Evolutionary conservation across 1,284 basidiomycete genomes (phyloP).

Genomic region (Tilletia walkeri): DNA sequence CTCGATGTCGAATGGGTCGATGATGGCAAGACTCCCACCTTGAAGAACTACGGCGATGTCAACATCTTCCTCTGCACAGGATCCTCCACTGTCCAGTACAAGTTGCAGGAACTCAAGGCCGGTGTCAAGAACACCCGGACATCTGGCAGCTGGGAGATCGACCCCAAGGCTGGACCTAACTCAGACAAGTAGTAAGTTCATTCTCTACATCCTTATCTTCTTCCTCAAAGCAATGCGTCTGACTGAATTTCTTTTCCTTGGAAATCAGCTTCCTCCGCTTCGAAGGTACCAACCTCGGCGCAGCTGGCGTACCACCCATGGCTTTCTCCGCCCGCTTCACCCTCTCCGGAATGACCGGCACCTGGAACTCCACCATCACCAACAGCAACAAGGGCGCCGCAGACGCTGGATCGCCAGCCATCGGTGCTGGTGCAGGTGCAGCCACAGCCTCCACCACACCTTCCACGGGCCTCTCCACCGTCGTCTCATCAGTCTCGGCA

Average conservation of each 20-base stretch:
- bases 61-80: constrained; percentile 49
- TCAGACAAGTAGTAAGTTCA: constrained; percentile 35
- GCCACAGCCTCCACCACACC: background rate
- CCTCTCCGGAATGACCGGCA: constrained; percentile 36
- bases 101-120: constrained; percentile 39
- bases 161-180: constrained; percentile 34
- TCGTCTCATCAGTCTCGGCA: too few relatives aligned
- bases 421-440: background rate
- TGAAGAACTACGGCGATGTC: constrained; percentile 37
- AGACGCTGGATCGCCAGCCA: constrained; percentile 49
- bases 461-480: too few relatives aligned
- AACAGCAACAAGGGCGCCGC: constrained; percentile 25
- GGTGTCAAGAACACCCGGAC: constrained; percentile 27
- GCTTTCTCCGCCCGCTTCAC: constrained; percentile 49
- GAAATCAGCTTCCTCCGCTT: constrained; percentile 42
- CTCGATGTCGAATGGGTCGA: constrained; percentile 44
- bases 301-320: constrained; percentile 35
- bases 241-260: too few relatives aligned
- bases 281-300: constrained; percentile 35
- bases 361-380: constrained; percentile 43
- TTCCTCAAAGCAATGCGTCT: background rate
- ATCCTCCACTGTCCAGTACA: constrained; percentile 43
- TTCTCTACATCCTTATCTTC: background rate
- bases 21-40: constrained; percentile 36
- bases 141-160: constrained; percentile 30